Conservation (phyloP, 441 rosid genomes). For the Populus tomentosa region DNA sequence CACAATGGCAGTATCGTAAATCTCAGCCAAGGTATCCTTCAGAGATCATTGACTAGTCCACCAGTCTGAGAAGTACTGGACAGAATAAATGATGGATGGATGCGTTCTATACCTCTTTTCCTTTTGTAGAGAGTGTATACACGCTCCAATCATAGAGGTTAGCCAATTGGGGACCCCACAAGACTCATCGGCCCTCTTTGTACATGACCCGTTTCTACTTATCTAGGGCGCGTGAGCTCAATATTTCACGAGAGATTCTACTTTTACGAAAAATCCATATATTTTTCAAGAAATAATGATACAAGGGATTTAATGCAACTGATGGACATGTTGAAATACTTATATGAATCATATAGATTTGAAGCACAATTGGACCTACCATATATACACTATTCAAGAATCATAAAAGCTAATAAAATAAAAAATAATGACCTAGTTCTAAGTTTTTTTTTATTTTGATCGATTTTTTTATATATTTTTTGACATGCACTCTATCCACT, state of each 20-base stretch:
- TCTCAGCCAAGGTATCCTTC: background rate
- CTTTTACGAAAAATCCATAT: background rate
- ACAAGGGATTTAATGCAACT: too few species aligned
- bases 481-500: too few species aligned
- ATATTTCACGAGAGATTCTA: background rate
- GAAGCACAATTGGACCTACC: too few species aligned
- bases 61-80: constrained; percentile 34
- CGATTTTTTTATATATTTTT: too few species aligned
- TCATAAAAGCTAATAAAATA: too few species aligned
- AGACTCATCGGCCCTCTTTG: background rate
- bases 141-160: background rate
- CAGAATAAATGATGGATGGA: constrained; percentile 29
- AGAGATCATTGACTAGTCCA: constrained; percentile 47
- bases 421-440: too few species aligned
- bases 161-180: background rate
- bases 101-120: background rate
- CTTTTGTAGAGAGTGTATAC: constrained; percentile 10
- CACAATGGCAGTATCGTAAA: constrained; percentile 31
- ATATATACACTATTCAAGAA: too few species aligned
- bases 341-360: too few species aligned
- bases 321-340: too few species aligned
- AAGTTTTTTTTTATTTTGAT: too few species aligned
- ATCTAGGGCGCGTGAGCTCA: background rate
- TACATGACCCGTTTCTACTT: background rate
- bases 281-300: background rate